These are phyloP conservation scores for Aegilops tauschii DNA, from an alignment of 176 grass and related monocot species.

Conservation along the genomic window DNA sequence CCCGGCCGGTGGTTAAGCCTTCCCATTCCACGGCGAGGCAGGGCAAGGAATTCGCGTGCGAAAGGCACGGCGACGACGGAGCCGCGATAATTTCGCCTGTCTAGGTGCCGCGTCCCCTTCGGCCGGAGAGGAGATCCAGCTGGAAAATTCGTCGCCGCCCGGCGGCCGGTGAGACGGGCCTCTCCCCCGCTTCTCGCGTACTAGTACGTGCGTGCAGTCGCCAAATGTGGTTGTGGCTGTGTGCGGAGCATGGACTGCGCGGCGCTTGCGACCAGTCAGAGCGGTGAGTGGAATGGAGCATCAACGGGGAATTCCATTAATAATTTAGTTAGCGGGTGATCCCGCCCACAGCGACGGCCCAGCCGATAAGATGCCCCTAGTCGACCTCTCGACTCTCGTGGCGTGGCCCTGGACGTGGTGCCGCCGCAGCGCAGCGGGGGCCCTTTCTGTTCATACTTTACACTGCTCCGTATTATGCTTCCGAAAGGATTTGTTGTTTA, in stretches of 20 bases:
- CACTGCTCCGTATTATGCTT: neutral
- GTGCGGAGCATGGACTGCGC: conserved; percentile 15
- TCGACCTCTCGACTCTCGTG: neutral
- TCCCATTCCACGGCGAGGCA: conserved; percentile 1
- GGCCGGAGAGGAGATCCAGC: neutral
- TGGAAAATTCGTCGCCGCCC: conserved; percentile 12
- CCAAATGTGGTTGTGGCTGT: neutral
- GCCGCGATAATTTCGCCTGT: neutral
- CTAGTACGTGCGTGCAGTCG: neutral
- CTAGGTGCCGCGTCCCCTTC: neutral
- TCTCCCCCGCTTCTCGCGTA: neutral
- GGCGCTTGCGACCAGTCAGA: neutral
- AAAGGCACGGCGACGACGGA: neutral
- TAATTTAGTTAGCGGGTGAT: neutral
- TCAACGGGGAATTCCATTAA: neutral
- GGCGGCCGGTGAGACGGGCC: neutral
- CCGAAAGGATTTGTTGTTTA: neutral
- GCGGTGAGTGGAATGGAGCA: neutral
- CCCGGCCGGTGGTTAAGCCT: conserved; percentile 7
- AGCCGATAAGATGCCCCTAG: conserved; percentile 20
- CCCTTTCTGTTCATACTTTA: too few species aligned
- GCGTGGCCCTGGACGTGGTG: neutral
- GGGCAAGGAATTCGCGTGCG: neutral
- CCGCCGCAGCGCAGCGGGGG: neutral
- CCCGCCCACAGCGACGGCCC: conserved; percentile 32